These are phyloP conservation scores for Chytriomyces hyalinus DNA, from an alignment of 192 early-diverging fungal species.

Conservation along the genomic window DNA sequence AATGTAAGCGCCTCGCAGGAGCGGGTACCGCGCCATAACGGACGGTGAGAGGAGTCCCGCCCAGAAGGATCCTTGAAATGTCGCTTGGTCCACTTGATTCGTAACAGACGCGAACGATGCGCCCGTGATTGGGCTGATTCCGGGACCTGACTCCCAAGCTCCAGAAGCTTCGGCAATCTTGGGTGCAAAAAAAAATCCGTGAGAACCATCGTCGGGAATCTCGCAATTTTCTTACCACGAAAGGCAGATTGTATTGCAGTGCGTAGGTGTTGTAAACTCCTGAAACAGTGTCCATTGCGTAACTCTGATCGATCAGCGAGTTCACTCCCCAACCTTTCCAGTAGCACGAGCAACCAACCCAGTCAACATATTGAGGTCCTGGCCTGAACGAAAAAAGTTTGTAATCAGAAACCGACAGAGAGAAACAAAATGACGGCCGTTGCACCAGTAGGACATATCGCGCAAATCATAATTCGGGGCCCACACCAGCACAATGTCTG, in stretches of 20 bases:
- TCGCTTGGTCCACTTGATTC: slow-evolving; percentile 13
- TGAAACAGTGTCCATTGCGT: neutral
- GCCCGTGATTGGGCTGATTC: slow-evolving; percentile 5
- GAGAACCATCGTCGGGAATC: neutral
- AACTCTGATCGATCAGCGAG: neutral
- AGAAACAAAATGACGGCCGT: neutral
- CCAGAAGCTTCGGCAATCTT: slow-evolving; percentile 32
- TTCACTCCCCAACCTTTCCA: slow-evolving; percentile 1
- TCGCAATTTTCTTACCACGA: neutral
- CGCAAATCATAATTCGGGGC: neutral
- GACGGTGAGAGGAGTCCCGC: neutral
- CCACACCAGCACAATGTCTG: slow-evolving; percentile 14
- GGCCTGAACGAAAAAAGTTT: slow-evolving; percentile 14
- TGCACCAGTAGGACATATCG: no score
- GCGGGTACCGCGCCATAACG: neutral
- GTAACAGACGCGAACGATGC: slow-evolving; percentile 17
- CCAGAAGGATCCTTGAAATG: slow-evolving; percentile 26
- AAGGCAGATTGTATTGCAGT: neutral
- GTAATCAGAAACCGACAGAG: neutral
- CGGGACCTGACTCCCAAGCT: slow-evolving; percentile 30
- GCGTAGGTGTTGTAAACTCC: neutral
- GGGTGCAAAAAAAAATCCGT: neutral
- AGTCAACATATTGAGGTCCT: slow-evolving; percentile 25
- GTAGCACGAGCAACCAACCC: slow-evolving; percentile 17
- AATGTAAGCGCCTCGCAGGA: slow-evolving; percentile 14